These are phyloP conservation scores for Scedosporium boydii DNA, from an alignment of 2,329 filamentous ascomycete genomes.

Conservation along the genomic window DNA sequence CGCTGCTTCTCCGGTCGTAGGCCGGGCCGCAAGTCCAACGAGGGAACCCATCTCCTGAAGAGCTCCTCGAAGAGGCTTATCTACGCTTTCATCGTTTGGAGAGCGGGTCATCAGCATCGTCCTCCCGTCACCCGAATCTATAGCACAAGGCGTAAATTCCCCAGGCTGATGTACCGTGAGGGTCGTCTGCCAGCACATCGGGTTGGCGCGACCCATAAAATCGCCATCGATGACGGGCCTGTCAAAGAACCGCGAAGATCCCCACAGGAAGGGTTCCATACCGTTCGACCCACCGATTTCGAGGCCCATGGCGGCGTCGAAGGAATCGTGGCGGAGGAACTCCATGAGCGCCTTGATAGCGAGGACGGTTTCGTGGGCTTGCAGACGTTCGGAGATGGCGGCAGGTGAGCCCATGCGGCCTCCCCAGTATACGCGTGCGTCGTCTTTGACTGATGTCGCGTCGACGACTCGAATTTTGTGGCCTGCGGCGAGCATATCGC, in stretches of 20 bases:
- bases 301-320: conserved; percentile 45
- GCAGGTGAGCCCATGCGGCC: conserved; percentile 46
- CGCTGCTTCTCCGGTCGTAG: conserved; percentile 24
- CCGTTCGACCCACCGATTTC: conserved; percentile 61
- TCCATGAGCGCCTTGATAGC: too few species aligned
- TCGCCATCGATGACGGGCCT: conserved; percentile 43
- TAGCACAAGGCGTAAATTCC: conserved; percentile 31
- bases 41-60: conserved; percentile 26
- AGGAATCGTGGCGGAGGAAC: conserved; percentile 34
- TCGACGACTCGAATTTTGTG: conserved; percentile 41
- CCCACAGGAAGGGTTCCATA: conserved; percentile 46
- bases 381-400: conserved; percentile 49
- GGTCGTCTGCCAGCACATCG: conserved; percentile 15
- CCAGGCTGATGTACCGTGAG: conserved; percentile 29
- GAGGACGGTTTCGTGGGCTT: conserved; percentile 36
- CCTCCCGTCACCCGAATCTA: conserved; percentile 34
- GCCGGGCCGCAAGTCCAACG: conserved; percentile 23
- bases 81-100: conserved; percentile 13
- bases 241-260: conserved; percentile 41
- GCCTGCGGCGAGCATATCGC: conserved; percentile 38
- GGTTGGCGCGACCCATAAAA: conserved; percentile 35
- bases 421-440: conserved; percentile 46
- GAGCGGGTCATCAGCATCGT: conserved; percentile 31
- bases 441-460: conserved; percentile 37
- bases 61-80: conserved; percentile 28